Conservation (phyloP, 2,329 filamentous ascomycete species). For the Domatiomyces globalis region DNA sequence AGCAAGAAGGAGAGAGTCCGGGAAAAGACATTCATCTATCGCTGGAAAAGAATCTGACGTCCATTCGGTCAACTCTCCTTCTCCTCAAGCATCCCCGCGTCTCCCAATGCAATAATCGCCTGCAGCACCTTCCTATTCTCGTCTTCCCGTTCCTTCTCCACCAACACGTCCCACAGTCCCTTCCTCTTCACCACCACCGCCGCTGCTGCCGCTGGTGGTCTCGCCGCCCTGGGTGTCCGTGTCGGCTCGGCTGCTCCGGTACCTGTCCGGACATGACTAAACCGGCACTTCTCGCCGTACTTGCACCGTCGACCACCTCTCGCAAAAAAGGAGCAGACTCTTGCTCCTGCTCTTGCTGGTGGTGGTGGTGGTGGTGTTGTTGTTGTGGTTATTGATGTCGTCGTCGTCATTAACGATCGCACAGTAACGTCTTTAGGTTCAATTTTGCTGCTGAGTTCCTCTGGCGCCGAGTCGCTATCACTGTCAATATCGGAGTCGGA, state of each 20-base stretch:
- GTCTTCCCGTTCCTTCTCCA: slow-evolving; percentile 30
- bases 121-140: slow-evolving; percentile 29
- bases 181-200: slow-evolving; percentile 20
- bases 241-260: not conserved
- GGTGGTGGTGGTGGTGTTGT: not conserved
- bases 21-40: not conserved
- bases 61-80: not conserved
- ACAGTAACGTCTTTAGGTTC: not conserved
- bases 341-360: not conserved
- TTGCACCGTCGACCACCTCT: slow-evolving; percentile 27
- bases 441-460: slow-evolving; percentile 26
- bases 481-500: slow-evolving; percentile 18
- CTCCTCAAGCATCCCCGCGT: slow-evolving; percentile 26
- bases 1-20: not conserved
- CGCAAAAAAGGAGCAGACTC: slow-evolving; percentile 19
- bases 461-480: slow-evolving; percentile 27
- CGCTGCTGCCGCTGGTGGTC: slow-evolving; percentile 19
- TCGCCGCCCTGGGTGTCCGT: slow-evolving; percentile 1
- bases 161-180: slow-evolving; percentile 31
- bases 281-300: slow-evolving; percentile 30
- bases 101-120: slow-evolving; percentile 29
- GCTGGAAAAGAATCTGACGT: too few species aligned
- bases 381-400: too few species aligned
- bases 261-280: slow-evolving; percentile 24
- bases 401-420: too few species aligned